Evolutionary conservation across 2,329 filamentous ascomycete genomes (phyloP).

Genomic region (Aspergillus quadricinctus): DNA sequence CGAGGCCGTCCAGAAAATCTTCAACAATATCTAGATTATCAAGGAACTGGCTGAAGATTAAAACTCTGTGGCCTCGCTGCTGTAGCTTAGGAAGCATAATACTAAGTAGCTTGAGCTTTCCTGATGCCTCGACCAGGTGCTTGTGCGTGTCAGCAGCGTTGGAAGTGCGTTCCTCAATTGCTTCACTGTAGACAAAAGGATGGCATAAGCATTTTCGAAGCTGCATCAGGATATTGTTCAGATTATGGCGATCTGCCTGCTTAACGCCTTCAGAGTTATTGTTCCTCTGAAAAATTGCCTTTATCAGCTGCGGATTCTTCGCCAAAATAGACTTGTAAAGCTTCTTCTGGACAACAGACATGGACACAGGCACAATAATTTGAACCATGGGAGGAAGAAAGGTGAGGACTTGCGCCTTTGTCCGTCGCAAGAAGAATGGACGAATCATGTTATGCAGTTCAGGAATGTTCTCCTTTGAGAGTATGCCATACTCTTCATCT

Average conservation of each 20-base stretch:
- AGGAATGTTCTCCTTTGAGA: constrained; percentile 76
- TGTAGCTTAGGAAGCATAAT: constrained; percentile 82
- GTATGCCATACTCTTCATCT: constrained; percentile 69
- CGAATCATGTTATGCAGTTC: constrained; percentile 80
- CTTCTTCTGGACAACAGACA: constrained; percentile 90
- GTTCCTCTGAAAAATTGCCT: constrained; percentile 70
- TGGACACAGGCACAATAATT: constrained; percentile 92
- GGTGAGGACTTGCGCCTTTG: constrained; percentile 84
- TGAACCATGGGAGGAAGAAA: constrained; percentile 92
- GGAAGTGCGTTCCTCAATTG: constrained; percentile 77
- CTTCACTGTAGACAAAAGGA: constrained; percentile 87
- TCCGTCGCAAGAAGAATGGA: constrained; percentile 67
- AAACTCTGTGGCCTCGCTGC: constrained; percentile 79
- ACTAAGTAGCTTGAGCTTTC: constrained; percentile 80
- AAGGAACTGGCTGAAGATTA: constrained; percentile 95
- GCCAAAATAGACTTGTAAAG: constrained; percentile 90
- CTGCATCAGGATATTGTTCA: constrained; percentile 95
- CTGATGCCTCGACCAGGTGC: constrained; percentile 85
- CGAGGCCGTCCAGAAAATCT: constrained; percentile 78
- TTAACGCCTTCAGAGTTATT: constrained; percentile 52
- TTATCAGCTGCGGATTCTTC: constrained; percentile 84
- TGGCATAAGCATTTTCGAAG: constrained; percentile 92
- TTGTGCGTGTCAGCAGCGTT: constrained; percentile 61
- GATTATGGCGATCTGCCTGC: constrained; percentile 66
- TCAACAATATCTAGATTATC: constrained; percentile 83